phyloP scores from a whole-genome alignment of 169 alveolate species.

The Blepharisma undulans region DNA sequence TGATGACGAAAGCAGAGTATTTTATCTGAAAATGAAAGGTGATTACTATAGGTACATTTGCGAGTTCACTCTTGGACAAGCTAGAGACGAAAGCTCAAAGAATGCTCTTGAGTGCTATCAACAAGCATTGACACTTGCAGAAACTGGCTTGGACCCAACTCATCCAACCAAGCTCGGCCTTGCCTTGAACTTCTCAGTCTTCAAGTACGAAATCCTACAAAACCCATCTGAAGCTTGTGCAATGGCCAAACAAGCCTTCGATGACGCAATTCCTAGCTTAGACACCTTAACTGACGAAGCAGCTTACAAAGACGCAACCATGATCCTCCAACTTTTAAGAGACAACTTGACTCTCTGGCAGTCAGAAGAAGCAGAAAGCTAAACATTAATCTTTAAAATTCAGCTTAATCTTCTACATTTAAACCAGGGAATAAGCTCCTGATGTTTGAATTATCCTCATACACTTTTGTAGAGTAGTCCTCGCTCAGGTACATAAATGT shows the following conservation, averaged over 20 bases:
- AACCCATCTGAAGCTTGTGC: constrained; percentile 98
- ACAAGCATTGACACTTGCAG: constrained; percentile 95
- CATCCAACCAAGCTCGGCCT: constrained; percentile 98
- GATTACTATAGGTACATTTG: constrained; percentile 96
- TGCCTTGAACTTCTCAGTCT: constrained; percentile 97
- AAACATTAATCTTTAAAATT: not conserved
- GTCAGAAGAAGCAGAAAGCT: constrained; percentile 73
- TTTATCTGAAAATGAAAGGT: constrained; percentile 99
- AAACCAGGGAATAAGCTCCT: not conserved
- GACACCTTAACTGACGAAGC: constrained; percentile 94
- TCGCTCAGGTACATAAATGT: not conserved
- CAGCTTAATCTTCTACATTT: not conserved
- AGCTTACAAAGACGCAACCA: constrained; percentile 85
- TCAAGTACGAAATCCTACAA: constrained; percentile 97
- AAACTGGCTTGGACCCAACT: constrained; percentile 92
- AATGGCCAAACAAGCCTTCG: constrained; percentile 96
- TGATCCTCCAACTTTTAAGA: constrained; percentile 94
- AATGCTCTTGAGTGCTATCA: constrained; percentile 95
- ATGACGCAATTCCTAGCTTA: constrained; percentile 94
- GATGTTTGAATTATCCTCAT: constrained; percentile 5
- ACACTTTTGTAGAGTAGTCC: not conserved
- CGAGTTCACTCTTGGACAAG: constrained; percentile 95
- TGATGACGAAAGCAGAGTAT: constrained; percentile 91
- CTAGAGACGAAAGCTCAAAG: constrained; percentile 92
- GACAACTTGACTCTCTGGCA: constrained; percentile 97